phyloP scores from a whole-genome alignment of 495 filamentous ascomycete species.

The Talaromyces stipitatus region DNA sequence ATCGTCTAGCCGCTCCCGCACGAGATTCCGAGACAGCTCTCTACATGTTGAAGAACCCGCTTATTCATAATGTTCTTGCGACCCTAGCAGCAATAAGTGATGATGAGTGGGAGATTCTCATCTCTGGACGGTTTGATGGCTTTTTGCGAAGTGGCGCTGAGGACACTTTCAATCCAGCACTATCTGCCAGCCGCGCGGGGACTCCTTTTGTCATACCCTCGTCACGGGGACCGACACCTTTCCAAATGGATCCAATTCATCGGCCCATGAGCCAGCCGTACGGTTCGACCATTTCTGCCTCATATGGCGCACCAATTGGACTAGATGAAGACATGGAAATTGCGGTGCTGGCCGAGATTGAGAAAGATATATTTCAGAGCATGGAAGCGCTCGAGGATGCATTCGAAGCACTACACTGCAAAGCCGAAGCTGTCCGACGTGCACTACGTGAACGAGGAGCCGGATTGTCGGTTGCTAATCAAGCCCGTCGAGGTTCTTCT shows the following conservation, averaged over 20 bases:
- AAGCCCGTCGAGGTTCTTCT: constrained; percentile 53
- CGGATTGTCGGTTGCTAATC: constrained; percentile 69
- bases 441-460: constrained; percentile 72
- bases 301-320: constrained; percentile 60
- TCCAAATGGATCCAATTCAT: constrained; percentile 25
- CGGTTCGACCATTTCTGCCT: constrained; percentile 21
- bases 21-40: constrained; percentile 81
- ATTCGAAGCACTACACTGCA: constrained; percentile 83
- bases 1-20: constrained; percentile 61
- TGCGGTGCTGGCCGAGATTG: constrained; percentile 77
- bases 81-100: constrained; percentile 81
- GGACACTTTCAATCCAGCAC: constrained; percentile 28
- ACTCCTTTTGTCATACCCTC: constrained; percentile 35
- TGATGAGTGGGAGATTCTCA: constrained; percentile 93
- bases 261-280: constrained; percentile 33
- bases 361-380: constrained; percentile 83
- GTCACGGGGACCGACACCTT: constrained; percentile 32
- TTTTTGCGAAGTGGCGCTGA: constrained; percentile 95
- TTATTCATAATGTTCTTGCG: constrained; percentile 74
- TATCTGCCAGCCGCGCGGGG: constrained; percentile 31
- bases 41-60: constrained; percentile 78
- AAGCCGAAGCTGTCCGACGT: constrained; percentile 73
- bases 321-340: constrained; percentile 95
- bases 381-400: constrained; percentile 96
- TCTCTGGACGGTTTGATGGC: constrained; percentile 92